Percentiles rank a stretch among this genome's conserved stretches.
These are phyloP conservation scores for Cordia subcordata DNA, from an alignment of 257 asterid genomes.

Conservation along the genomic window DNA sequence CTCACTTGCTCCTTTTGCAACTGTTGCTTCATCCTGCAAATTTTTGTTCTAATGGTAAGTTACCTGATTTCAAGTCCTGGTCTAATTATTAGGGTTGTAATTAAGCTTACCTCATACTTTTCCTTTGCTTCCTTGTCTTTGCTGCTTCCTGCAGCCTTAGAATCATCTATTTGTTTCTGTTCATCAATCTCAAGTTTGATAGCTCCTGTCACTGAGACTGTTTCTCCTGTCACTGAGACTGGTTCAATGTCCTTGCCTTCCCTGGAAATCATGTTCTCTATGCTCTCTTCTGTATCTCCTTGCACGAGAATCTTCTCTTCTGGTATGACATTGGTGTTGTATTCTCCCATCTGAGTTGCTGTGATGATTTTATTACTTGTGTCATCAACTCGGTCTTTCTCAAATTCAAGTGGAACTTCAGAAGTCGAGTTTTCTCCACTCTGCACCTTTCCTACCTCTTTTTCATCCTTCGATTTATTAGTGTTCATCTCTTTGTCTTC, in stretches of 20 bases:
- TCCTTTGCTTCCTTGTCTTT: slow-evolving; percentile 14
- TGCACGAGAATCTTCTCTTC: background rate
- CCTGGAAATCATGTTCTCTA: background rate
- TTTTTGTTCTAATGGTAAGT: slow-evolving; percentile 4
- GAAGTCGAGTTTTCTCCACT: no score
- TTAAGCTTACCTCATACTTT: slow-evolving; percentile 33
- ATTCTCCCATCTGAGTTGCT: background rate
- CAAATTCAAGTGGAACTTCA: no score
- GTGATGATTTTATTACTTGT: background rate
- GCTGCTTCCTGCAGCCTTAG: background rate
- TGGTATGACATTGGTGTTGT: background rate
- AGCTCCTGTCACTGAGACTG: no score
- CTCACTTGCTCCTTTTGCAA: slow-evolving; percentile 18
- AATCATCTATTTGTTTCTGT: background rate
- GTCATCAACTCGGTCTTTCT: no score
- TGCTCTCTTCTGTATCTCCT: slow-evolving; percentile 3
- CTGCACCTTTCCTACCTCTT: background rate
- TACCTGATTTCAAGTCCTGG: background rate
- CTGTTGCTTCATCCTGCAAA: slow-evolving; percentile 30
- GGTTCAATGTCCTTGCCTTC: slow-evolving; percentile 1
- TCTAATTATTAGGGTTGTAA: slow-evolving; percentile 7
- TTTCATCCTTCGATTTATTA: no score
- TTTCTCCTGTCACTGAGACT: background rate
- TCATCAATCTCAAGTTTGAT: no score
- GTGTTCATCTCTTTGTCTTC: no score